Conservation (phyloP, 2,329 filamentous ascomycete species). For the Alternaria burnsii region DNA sequence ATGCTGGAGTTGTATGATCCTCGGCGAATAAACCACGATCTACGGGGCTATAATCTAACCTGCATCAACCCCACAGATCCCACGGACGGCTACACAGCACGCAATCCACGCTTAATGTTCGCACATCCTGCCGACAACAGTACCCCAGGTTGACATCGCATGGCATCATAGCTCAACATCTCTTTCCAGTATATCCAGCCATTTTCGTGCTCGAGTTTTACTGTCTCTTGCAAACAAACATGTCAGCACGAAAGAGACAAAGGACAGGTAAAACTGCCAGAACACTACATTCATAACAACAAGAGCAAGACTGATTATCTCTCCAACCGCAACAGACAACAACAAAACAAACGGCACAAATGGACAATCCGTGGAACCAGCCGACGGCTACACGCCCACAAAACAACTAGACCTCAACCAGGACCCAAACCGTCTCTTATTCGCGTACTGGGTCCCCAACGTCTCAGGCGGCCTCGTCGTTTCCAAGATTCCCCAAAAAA, state of each 20-base stretch:
- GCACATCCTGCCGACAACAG: not conserved
- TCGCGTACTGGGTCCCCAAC: slow-evolving; percentile 65
- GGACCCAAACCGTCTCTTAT: slow-evolving; percentile 56
- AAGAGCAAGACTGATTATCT: not conserved
- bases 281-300: not conserved
- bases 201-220: not conserved
- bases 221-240: not conserved
- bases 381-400: slow-evolving; percentile 32
- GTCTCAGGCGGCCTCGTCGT: slow-evolving; percentile 64
- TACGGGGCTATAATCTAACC: not conserved
- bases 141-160: not conserved
- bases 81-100: not conserved
- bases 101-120: slow-evolving; percentile 13
- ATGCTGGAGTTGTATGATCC: not conserved
- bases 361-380: not conserved
- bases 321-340: not conserved
- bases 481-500: slow-evolving; percentile 61
- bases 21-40: not conserved
- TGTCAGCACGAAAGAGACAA: slow-evolving; percentile 11
- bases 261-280: not conserved
- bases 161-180: not conserved
- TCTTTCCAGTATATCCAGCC: not conserved
- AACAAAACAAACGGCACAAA: not conserved
- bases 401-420: slow-evolving; percentile 50
- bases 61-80: not conserved